Conservation (phyloP, 495 filamentous ascomycete species). For the Penicillium mononematosum region DNA sequence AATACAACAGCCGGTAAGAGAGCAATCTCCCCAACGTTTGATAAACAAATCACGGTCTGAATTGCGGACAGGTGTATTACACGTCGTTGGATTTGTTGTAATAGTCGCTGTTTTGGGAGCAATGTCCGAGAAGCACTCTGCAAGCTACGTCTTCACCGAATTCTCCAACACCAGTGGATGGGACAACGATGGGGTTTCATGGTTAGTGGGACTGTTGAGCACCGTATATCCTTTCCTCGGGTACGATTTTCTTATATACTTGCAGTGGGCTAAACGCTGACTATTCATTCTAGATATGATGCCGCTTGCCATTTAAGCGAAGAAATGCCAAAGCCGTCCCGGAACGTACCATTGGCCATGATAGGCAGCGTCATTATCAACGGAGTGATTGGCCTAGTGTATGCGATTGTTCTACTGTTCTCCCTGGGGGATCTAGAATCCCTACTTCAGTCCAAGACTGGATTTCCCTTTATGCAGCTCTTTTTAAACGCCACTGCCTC, state of each 20-base stretch:
- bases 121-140: conserved; percentile 23
- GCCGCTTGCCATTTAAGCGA: conserved; percentile 37
- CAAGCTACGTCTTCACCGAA: conserved; percentile 20
- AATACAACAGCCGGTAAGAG: conserved; percentile 24
- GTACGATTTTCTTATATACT: not conserved
- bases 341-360: conserved; percentile 43
- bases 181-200: conserved; percentile 25
- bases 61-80: conserved; percentile 16
- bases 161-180: conserved; percentile 29
- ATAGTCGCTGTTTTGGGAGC: conserved; percentile 21
- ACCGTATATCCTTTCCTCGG: conserved; percentile 27
- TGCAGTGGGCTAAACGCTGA: not conserved
- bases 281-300: conserved; percentile 20
- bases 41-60: not conserved
- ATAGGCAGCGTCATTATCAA: conserved; percentile 45
- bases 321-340: conserved; percentile 29
- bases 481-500: conserved; percentile 36
- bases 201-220: conserved; percentile 27
- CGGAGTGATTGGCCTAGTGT: conserved; percentile 40
- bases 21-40: not conserved
- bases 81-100: conserved; percentile 21
- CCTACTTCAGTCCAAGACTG: conserved; percentile 29
- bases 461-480: conserved; percentile 51
- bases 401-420: conserved; percentile 46
- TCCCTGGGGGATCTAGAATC: conserved; percentile 38